Evolutionary conservation across 2,329 filamentous ascomycete species (phyloP), one percentile per base, ranked within the genome.

Genomic region (Fusarium sp.): DNA sequence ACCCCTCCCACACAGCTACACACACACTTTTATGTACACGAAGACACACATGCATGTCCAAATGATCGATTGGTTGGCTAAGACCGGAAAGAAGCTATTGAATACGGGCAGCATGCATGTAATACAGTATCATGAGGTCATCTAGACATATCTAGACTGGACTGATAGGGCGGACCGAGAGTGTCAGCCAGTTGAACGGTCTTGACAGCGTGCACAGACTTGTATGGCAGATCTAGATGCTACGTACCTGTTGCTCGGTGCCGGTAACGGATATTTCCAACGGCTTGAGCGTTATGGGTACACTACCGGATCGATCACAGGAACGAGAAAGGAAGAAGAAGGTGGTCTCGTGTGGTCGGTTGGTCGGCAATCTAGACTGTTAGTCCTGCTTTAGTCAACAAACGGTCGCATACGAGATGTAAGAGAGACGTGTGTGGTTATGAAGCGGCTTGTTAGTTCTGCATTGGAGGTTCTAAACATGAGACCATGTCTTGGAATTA

Each of bases 71-170:
- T n/a, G 18, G 14, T 22, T 43, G 47, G 32, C 34, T 10, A 60
- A 27, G 34, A 6, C 4, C 30, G 49, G 43, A 1, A 50, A 30
- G 49, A 24, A 5, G 2, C 34, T 43, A 45, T 25, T 3, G 47
- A 34, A 66, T 61, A 66, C 62, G 43, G 54, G 55, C 42, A 40
- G 5, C 43, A 42, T 45, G 30, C 63, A 66, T 66, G 49, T 43
- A 66, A 61, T 49, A 32, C 40, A 22, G 55, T 42, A 54, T 50
- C 30, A 45, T 66, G 55, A 66, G 63, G 55, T 66, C 62, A 66
- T 66, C 8, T 3, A 40, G 34, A 32, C 18, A 25, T 45, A 4
- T 14, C 29, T 7, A 22, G 49, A 52, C 2, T 15, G 34, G 22
- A 44, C 2, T 25, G 43, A 54, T 32, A 47, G 25, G 46, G 25